A percentile compares a stretch with the other conserved stretches of the same genome.
Conservation (phyloP, 305 asterid genomes). For the Salvia sclarea region DNA sequence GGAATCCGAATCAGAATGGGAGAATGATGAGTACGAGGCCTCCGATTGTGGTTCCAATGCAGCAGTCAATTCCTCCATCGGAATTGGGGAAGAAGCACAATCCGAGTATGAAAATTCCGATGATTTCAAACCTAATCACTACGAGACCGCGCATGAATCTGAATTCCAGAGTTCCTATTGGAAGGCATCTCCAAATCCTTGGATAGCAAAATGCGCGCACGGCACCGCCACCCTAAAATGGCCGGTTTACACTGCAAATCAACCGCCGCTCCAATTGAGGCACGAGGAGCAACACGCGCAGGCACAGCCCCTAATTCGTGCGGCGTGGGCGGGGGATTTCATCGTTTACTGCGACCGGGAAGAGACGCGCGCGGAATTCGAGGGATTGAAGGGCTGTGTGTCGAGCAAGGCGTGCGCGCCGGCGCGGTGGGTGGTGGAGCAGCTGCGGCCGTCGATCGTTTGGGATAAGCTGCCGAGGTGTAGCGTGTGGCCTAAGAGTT, state of each 20-base stretch:
- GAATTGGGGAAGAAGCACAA: not conserved
- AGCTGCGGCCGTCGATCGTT: constrained; percentile 24
- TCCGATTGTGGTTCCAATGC: too few species aligned
- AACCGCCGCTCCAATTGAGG: not conserved
- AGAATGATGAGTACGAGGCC: too few species aligned
- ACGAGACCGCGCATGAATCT: not conserved
- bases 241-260: not conserved
- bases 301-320: constrained; percentile 28
- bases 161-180: not conserved
- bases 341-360: not conserved
- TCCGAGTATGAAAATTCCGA: not conserved
- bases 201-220: not conserved
- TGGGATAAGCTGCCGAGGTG: constrained; percentile 43
- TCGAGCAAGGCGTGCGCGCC: constrained; percentile 42
- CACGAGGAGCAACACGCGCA: not conserved
- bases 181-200: not conserved
- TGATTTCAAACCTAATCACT: too few species aligned
- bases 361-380: not conserved
- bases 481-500: constrained; percentile 48
- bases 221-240: not conserved
- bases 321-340: constrained; percentile 43
- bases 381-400: not conserved
- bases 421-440: constrained; percentile 32
- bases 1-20: too few species aligned
- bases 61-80: not conserved